phyloP scores from a whole-genome alignment of 2,329 filamentous ascomycete genomes.

The Exophiala viscosa region DNA sequence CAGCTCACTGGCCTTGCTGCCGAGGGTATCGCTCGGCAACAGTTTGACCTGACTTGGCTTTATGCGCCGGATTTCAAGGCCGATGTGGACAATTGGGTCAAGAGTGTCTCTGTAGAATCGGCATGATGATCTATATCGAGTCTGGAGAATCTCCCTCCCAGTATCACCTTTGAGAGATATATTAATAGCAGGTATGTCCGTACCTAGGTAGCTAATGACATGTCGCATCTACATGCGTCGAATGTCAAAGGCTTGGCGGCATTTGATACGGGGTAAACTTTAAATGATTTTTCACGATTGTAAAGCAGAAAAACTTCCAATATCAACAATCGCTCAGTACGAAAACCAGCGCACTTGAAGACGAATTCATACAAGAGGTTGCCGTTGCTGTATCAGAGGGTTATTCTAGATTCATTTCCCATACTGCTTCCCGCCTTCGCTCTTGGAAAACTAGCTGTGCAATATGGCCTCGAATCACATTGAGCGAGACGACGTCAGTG shows the following conservation, averaged over 20 bases:
- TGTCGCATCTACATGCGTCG: too few relatives aligned
- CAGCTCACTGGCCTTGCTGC: background rate
- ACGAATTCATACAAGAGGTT: too few relatives aligned
- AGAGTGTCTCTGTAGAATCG: background rate
- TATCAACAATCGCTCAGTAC: too few relatives aligned
- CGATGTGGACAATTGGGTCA: slow-evolving; percentile 34
- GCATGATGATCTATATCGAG: background rate
- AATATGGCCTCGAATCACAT: slow-evolving; percentile 3
- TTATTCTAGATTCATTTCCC: too few relatives aligned
- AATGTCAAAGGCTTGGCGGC: too few relatives aligned
- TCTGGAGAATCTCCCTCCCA: background rate
- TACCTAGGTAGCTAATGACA: too few relatives aligned
- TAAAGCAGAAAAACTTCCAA: too few relatives aligned
- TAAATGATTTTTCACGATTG: too few relatives aligned
- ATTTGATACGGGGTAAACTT: too few relatives aligned
- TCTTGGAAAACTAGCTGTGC: background rate
- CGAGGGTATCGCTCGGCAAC: slow-evolving; percentile 26
- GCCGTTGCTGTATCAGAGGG: too few relatives aligned
- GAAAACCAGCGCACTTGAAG: too few relatives aligned
- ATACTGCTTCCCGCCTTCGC: background rate
- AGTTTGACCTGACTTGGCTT: slow-evolving; percentile 44
- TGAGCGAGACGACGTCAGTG: slow-evolving; percentile 10
- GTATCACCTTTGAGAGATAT: background rate
- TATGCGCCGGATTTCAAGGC: slow-evolving; percentile 43
- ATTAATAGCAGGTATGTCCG: too few relatives aligned